Percentiles rank a stretch among this genome's conserved stretches.
Conservation (phyloP, 225 moss, liverwort and hornwort genomes). For the Bryoerythrophyllum caledonicum region DNA sequence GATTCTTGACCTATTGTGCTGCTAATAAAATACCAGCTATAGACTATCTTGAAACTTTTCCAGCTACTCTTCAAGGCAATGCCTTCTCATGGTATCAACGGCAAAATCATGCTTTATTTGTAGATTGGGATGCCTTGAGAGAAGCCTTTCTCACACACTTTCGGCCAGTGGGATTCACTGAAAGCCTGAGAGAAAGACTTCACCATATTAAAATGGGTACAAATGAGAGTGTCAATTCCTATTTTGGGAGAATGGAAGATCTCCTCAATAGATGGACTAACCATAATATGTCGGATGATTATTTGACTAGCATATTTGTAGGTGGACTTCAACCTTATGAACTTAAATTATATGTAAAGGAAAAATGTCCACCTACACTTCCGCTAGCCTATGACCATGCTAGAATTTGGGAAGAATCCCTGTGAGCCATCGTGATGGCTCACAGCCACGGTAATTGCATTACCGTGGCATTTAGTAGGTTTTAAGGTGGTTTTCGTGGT, state of each 20-base stretch:
- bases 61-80: neutral
- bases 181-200: neutral
- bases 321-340: neutral
- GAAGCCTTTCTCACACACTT: neutral
- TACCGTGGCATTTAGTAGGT: too few species aligned
- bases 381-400: too few species aligned
- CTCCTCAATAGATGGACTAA: neutral
- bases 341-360: too few species aligned
- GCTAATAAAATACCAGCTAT: neutral
- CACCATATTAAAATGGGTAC: too few species aligned
- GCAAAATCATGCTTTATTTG: neutral
- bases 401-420: neutral
- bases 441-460: too few species aligned
- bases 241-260: neutral
- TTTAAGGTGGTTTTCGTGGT: too few species aligned
- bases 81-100: neutral
- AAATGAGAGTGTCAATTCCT: neutral
- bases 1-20: too few species aligned
- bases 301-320: neutral
- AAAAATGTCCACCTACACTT: too few species aligned
- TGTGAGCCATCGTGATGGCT: too few species aligned
- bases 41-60: neutral
- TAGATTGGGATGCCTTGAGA: neutral
- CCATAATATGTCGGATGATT: neutral
- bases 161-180: neutral